phyloP scores from a whole-genome alignment of 352 stramenopile species.

The Phytophthora pinifolia region DNA sequence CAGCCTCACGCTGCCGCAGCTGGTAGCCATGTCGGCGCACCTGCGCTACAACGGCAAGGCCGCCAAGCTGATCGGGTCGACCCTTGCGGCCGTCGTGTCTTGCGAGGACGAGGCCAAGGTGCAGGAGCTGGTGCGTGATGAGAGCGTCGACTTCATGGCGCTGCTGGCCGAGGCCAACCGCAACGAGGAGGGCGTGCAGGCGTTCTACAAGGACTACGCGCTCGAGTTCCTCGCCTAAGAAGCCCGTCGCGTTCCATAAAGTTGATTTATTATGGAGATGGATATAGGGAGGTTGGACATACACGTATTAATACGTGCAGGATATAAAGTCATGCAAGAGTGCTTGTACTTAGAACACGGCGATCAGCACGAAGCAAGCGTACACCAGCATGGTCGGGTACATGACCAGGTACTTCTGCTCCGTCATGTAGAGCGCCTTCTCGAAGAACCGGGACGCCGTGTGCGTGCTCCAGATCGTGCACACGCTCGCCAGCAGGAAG shows the following conservation, averaged over 20 bases:
- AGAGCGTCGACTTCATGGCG: conserved; percentile 40
- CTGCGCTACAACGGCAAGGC: conserved; percentile 62
- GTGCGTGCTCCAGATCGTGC: conserved; percentile 95
- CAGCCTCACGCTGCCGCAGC: conserved; percentile 38
- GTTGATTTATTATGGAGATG: conserved; percentile 29
- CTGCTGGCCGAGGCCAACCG: conserved; percentile 46
- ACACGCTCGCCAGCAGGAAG: conserved; percentile 84
- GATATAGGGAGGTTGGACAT: conserved; percentile 33
- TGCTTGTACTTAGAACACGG: conserved; percentile 96
- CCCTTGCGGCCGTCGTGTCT: conserved; percentile 37
- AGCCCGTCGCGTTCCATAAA: conserved; percentile 13
- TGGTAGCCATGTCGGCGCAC: conserved; percentile 51
- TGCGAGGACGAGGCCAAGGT: conserved; percentile 43
- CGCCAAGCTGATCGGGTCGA: conserved; percentile 55
- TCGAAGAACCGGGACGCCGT: conserved; percentile 96
- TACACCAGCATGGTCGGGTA: conserved; percentile 98
- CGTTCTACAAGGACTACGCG: conserved; percentile 45
- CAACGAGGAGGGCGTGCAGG: conserved; percentile 33
- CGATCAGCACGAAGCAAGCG: conserved; percentile 98
- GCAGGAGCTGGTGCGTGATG: conserved; percentile 36
- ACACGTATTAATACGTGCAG: too few species aligned
- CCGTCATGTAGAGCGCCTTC: conserved; percentile 92
- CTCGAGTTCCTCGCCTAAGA: conserved; percentile 45
- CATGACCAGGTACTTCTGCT: conserved; percentile 97
- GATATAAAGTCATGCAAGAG: too few species aligned